Percentiles rank a stretch among this genome's conserved stretches.
These are phyloP conservation scores for Xylaria telfairii DNA, from an alignment of 495 filamentous ascomycete species.

Conservation along the genomic window DNA sequence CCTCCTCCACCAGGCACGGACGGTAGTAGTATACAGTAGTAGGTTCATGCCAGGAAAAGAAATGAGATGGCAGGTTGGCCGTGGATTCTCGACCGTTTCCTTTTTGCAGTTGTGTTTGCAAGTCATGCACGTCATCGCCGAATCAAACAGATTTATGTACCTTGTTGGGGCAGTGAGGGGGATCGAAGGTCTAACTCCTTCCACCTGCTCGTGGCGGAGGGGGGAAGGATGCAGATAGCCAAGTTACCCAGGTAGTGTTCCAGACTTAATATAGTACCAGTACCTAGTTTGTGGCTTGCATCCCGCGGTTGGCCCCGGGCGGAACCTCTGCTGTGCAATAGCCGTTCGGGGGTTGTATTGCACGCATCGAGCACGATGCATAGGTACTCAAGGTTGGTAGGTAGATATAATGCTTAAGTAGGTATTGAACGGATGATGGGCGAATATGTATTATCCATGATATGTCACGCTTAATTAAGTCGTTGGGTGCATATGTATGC, in stretches of 20 bases:
- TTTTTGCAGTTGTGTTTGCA: not conserved
- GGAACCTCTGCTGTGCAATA: slow-evolving; percentile 21
- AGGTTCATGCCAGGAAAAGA: slow-evolving; percentile 7
- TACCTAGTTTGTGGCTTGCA: slow-evolving; percentile 25
- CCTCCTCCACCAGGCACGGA: not conserved
- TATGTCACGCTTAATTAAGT: not conserved
- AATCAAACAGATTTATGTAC: not conserved
- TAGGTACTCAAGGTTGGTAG: no score
- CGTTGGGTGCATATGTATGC: not conserved
- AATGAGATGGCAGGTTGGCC: not conserved
- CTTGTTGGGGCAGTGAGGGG: not conserved
- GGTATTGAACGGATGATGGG: slow-evolving; percentile 3
- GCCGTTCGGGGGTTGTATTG: slow-evolving; percentile 19
- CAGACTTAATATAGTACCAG: slow-evolving; percentile 26
- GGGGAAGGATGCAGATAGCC: slow-evolving; percentile 16
- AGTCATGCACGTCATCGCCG: not conserved
- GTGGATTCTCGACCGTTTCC: not conserved
- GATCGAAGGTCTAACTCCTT: not conserved
- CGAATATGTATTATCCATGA: not conserved
- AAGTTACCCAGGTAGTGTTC: slow-evolving; percentile 10
- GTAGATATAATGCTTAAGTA: no score
- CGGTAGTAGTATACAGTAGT: not conserved
- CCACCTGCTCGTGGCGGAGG: not conserved
- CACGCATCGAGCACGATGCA: slow-evolving; percentile 2
- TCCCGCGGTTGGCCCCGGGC: slow-evolving; percentile 20